A percentile compares a stretch with the other conserved stretches of the same genome.
Evolutionary conservation across 768 basidiomycete genomes (phyloP).

Genomic region (Amanita phalloides): DNA sequence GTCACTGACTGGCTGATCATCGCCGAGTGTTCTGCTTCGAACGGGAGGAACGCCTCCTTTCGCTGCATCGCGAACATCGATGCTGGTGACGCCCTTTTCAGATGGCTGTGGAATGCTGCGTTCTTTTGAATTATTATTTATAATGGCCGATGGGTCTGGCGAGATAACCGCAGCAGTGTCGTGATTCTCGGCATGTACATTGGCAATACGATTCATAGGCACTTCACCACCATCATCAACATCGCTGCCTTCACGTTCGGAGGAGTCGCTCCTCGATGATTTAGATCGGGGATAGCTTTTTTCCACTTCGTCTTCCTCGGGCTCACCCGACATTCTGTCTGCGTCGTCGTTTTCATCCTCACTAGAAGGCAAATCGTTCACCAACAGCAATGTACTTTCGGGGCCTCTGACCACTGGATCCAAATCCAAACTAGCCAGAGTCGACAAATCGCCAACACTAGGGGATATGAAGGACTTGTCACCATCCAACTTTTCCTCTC

Average conservation of each 20-base stretch:
- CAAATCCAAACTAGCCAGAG: conserved; percentile 21
- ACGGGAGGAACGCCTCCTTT: background rate
- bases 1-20: background rate
- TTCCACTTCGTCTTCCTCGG: conserved; percentile 21
- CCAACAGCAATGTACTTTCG: conserved; percentile 16
- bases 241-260: conserved; percentile 27
- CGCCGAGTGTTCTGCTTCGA: background rate
- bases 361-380: conserved; percentile 28
- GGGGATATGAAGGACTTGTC: background rate
- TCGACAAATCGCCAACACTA: background rate
- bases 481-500: background rate
- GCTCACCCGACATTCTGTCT: conserved; percentile 26
- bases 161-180: background rate
- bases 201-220: background rate
- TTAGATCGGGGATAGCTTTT: conserved; percentile 20
- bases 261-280: conserved; percentile 15
- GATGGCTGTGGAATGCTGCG: background rate
- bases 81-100: background rate
- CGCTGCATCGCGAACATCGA: background rate
- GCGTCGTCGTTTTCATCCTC: conserved; percentile 20
- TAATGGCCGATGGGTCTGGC: background rate
- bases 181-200: background rate
- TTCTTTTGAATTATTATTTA: too few relatives aligned
- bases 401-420: conserved; percentile 30
- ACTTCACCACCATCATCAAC: conserved; percentile 15